A percentile compares a stretch with the other conserved stretches of the same genome.
phyloP scores from a whole-genome alignment of 352 stramenopile species.

The Phytophthora sansomeana region DNA sequence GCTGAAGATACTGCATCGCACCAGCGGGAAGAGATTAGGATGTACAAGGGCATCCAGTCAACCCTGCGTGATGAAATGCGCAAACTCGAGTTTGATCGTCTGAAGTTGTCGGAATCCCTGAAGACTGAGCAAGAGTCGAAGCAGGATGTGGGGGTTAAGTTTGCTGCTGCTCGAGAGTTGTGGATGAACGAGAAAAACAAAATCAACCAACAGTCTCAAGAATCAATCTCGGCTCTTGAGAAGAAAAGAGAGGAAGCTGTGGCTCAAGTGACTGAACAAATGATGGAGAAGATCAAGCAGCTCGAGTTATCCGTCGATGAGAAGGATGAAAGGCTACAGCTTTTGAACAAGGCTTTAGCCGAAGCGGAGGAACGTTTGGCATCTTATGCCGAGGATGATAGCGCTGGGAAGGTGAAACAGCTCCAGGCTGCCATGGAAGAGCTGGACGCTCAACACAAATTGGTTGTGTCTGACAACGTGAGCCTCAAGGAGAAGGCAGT shows the following conservation, averaged over 20 bases:
- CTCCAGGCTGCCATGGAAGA: conserved; percentile 31
- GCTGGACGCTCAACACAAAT: conserved; percentile 30
- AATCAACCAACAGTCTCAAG: conserved; percentile 20
- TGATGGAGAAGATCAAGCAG: conserved; percentile 43
- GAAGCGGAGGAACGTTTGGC: conserved; percentile 25
- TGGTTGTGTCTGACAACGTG: conserved; percentile 36
- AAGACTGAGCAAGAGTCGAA: conserved; percentile 43
- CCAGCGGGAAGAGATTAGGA: conserved; percentile 32
- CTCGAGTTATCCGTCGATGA: conserved; percentile 24
- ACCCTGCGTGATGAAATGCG: conserved; percentile 37
- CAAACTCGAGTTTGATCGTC: conserved; percentile 38
- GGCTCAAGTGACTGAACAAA: conserved; percentile 38
- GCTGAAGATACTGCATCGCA: conserved; percentile 23
- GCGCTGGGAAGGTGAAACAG: conserved; percentile 30
- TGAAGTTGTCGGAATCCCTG: conserved; percentile 31
- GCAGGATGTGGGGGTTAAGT: conserved; percentile 29
- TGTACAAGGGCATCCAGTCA: conserved; percentile 39
- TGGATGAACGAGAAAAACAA: conserved; percentile 38
- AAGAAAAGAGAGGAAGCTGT: conserved; percentile 40
- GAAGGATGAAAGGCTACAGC: conserved; percentile 37
- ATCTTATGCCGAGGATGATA: conserved; percentile 18
- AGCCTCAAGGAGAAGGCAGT: conserved; percentile 31
- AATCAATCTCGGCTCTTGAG: conserved; percentile 28
- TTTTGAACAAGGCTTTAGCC: conserved; percentile 20
- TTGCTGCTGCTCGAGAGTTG: conserved; percentile 20